Conservation (phyloP, 108 stramenopile species). For the Cyclotella cryptica region DNA sequence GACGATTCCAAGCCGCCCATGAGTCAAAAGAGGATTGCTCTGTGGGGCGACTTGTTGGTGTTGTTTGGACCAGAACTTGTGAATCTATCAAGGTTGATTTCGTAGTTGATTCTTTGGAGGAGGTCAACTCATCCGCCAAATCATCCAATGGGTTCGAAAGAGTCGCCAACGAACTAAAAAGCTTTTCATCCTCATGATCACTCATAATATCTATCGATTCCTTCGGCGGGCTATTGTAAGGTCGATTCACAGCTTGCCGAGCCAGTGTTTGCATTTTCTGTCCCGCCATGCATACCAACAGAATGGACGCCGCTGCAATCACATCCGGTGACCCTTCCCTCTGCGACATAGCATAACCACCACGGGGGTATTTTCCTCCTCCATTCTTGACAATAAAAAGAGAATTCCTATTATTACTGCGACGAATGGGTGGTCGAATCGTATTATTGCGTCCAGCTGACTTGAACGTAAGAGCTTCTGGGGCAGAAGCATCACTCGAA, state of each 20-base stretch:
- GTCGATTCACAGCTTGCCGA: slow-evolving; percentile 22
- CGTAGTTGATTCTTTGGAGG: neutral
- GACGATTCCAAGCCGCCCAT: slow-evolving; percentile 44
- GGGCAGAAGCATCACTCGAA: slow-evolving; percentile 25
- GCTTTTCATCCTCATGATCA: neutral
- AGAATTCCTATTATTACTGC: slow-evolving; percentile 1
- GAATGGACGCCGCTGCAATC: slow-evolving; percentile 40
- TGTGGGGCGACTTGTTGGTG: neutral
- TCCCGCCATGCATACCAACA: slow-evolving; percentile 38
- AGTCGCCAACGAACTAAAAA: neutral
- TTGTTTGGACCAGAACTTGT: neutral
- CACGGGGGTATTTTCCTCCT: neutral
- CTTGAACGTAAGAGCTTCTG: neutral
- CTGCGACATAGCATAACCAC: neutral
- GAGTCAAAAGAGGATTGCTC: slow-evolving; percentile 13
- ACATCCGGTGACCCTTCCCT: slow-evolving; percentile 24
- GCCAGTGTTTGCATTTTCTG: slow-evolving; percentile 48
- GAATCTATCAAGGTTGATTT: neutral
- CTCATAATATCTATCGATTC: neutral
- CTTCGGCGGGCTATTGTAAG: neutral
- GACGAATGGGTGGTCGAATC: neutral
- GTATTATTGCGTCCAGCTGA: neutral
- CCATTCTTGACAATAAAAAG: slow-evolving; percentile 7
- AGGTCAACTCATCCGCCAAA: slow-evolving; percentile 20
- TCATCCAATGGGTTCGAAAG: slow-evolving; percentile 31